These are phyloP conservation scores for Alternaria alternata DNA, from an alignment of 2,329 filamentous ascomycete species.

Conservation along the genomic window DNA sequence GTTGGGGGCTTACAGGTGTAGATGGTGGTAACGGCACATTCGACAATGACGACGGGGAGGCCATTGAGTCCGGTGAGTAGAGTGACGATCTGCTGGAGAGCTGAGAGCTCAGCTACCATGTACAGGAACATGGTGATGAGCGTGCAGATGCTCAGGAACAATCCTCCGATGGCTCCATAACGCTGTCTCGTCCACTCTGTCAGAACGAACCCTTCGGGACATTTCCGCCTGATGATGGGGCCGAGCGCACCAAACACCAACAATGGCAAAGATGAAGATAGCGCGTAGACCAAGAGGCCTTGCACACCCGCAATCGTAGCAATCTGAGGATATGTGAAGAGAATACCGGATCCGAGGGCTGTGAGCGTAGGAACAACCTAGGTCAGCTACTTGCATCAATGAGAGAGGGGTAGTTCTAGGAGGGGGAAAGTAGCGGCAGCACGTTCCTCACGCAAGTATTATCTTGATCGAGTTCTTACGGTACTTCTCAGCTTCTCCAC, in stretches of 20 bases:
- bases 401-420: slow-evolving; percentile 49
- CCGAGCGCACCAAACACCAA: slow-evolving; percentile 77
- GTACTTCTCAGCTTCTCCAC: slow-evolving; percentile 89
- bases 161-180: slow-evolving; percentile 72
- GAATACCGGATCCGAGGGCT: slow-evolving; percentile 84
- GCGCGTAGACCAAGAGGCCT: slow-evolving; percentile 77
- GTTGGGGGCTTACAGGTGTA: slow-evolving; percentile 72
- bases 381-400: slow-evolving; percentile 40
- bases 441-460: slow-evolving; percentile 99
- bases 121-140: slow-evolving; percentile 84
- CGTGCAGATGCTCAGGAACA: slow-evolving; percentile 80
- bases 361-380: slow-evolving; percentile 40
- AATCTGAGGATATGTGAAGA: slow-evolving; percentile 83
- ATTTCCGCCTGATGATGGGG: slow-evolving; percentile 79
- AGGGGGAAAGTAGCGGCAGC: slow-evolving; percentile 74
- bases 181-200: slow-evolving; percentile 85
- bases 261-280: slow-evolving; percentile 75
- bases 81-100: slow-evolving; percentile 79
- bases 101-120: slow-evolving; percentile 85
- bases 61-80: slow-evolving; percentile 77
- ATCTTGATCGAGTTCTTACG: slow-evolving; percentile 98
- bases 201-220: slow-evolving; percentile 82
- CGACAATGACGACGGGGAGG: slow-evolving; percentile 77
- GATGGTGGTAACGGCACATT: slow-evolving; percentile 79
- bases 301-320: slow-evolving; percentile 81